A percentile compares a stretch with the other conserved stretches of the same genome.
Evolutionary conservation across 2,329 filamentous ascomycete species (phyloP).

Genomic region (Aspergillus sp.): DNA sequence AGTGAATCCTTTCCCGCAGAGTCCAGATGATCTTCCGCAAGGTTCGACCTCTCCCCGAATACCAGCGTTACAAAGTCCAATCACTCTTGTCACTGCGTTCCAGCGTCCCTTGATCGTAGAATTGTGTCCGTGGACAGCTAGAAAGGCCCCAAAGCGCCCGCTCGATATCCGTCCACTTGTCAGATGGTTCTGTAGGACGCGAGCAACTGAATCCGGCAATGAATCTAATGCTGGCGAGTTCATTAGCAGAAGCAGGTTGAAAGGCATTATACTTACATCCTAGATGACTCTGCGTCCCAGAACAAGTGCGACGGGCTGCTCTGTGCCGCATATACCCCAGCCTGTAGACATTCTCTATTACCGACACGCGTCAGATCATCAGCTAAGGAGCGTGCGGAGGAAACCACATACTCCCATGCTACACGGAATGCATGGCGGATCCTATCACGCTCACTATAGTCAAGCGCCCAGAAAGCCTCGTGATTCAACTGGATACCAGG

Average conservation of each 20-base stretch:
- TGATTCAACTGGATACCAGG: background rate
- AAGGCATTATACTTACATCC: background rate
- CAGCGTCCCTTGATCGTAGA: background rate
- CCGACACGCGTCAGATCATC: background rate
- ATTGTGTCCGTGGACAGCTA: background rate
- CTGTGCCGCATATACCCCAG: background rate
- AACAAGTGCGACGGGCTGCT: background rate
- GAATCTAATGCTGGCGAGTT: background rate
- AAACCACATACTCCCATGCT: background rate
- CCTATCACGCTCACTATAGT: background rate
- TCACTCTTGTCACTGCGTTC: background rate
- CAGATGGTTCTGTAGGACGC: background rate
- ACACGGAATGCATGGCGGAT: background rate
- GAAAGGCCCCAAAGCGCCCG: background rate
- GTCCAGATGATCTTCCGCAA: too few species aligned
- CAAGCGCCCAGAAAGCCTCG: background rate
- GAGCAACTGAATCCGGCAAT: background rate
- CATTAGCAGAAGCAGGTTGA: background rate
- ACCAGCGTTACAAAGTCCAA: background rate
- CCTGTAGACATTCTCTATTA: background rate
- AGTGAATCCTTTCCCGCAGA: too few species aligned
- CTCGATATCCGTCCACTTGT: background rate
- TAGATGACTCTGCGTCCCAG: background rate
- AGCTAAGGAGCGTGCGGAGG: background rate
- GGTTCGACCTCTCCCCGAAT: too few species aligned